These are phyloP conservation scores for Chaetomiaceae sp. DNA, from an alignment of 2,329 filamentous ascomycete genomes.

Conservation along the genomic window DNA sequence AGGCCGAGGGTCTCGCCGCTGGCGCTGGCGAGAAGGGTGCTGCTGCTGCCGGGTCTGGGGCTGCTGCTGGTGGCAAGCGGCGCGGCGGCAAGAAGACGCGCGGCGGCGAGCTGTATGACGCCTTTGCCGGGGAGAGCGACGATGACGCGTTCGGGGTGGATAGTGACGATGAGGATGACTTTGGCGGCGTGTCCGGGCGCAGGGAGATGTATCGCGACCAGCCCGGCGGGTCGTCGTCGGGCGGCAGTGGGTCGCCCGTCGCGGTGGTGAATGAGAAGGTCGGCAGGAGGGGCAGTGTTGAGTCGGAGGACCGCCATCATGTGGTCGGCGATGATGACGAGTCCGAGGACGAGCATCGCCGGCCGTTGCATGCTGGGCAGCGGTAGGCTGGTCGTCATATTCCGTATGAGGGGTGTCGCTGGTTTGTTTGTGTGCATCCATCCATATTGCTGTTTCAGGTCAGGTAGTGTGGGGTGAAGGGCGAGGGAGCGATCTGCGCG, in stretches of 20 bases:
- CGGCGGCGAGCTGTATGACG: constrained; percentile 92
- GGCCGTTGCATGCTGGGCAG: constrained; percentile 16
- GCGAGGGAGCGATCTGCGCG: too few species aligned
- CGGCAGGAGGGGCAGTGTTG: constrained; percentile 23
- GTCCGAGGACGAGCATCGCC: constrained; percentile 25
- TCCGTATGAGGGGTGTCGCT: too few species aligned
- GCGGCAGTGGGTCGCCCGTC: constrained; percentile 15
- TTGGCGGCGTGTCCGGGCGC: constrained; percentile 30
- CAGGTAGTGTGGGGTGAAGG: too few species aligned
- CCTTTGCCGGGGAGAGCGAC: constrained; percentile 82
- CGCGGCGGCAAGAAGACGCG: constrained; percentile 48
- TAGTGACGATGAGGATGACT: constrained; percentile 63
- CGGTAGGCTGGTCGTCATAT: constrained; percentile 10
- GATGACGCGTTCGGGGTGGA: too few species aligned
- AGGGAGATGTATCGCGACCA: constrained; percentile 37
- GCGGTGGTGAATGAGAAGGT: constrained; percentile 27
- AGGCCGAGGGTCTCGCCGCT: constrained; percentile 46
- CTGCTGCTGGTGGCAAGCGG: constrained; percentile 16
- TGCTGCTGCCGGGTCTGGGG: neutral
- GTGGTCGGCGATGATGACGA: constrained; percentile 44
- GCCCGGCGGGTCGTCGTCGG: constrained; percentile 7
- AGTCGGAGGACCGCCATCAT: constrained; percentile 40
- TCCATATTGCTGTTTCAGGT: too few species aligned
- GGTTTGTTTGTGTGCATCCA: neutral
- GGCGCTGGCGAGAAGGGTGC: constrained; percentile 36